Evolutionary conservation across 2,329 filamentous ascomycete genomes (phyloP).

Genomic region (Calonectria naviculata): DNA sequence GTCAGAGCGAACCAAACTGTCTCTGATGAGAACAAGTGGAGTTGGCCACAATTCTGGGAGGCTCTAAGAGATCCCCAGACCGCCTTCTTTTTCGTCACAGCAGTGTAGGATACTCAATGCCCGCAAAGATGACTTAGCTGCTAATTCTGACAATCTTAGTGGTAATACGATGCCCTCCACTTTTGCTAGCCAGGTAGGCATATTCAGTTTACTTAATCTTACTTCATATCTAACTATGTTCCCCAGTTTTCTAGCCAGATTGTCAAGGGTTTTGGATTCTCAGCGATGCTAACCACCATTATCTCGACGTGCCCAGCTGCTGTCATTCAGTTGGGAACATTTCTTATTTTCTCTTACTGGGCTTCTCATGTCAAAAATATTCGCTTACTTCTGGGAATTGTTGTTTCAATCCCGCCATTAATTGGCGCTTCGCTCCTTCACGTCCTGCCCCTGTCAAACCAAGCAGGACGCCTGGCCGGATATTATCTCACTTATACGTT

Average conservation of each 20-base stretch:
- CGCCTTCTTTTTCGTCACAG: slow-evolving; percentile 9
- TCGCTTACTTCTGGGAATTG: not conserved
- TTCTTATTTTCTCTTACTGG: slow-evolving; percentile 3
- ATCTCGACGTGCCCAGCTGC: slow-evolving; percentile 18
- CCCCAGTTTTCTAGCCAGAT: slow-evolving; percentile 18
- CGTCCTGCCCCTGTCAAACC: not conserved
- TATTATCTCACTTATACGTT: slow-evolving; percentile 17
- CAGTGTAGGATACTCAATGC: not conserved
- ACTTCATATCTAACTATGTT: not conserved
- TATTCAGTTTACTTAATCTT: no score
- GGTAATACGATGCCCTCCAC: slow-evolving; percentile 18
- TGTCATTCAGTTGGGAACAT: slow-evolving; percentile 3
- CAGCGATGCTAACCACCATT: not conserved
- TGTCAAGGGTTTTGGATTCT: slow-evolving; percentile 11
- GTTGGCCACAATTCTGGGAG: slow-evolving; percentile 25
- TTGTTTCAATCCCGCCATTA: slow-evolving; percentile 7
- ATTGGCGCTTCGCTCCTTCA: slow-evolving; percentile 15
- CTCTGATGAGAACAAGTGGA: slow-evolving; percentile 21
- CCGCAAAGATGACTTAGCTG: no score
- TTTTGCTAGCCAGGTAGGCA: slow-evolving; percentile 10
- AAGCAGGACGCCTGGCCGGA: slow-evolving; percentile 5
- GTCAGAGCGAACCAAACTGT: slow-evolving; percentile 20
- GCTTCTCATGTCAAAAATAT: slow-evolving; percentile 16
- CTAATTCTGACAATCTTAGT: not conserved
- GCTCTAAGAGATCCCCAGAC: slow-evolving; percentile 17